phyloP scores from a whole-genome alignment of 2,329 filamentous ascomycete genomes.

The Penicillium hordei region DNA sequence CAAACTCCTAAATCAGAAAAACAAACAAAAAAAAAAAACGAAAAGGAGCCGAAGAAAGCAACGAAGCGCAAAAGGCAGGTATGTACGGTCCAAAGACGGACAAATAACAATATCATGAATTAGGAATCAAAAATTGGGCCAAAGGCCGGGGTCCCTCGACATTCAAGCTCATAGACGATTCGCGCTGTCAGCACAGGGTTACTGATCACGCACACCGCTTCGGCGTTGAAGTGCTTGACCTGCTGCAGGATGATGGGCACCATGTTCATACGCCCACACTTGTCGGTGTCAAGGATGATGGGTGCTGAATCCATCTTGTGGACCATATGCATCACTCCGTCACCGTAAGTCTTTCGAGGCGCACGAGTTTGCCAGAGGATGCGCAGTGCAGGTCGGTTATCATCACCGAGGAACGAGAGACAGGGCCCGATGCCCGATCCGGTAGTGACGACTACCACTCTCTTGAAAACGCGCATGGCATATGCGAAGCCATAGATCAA shows the following conservation, averaged over 20 bases:
- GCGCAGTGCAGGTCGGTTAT: conserved; percentile 47
- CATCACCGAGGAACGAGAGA: conserved; percentile 59
- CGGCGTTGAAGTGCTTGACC: conserved; percentile 49
- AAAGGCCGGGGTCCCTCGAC: conserved; percentile 64
- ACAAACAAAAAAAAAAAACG: neutral
- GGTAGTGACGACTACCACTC: conserved; percentile 66
- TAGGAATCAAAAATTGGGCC: conserved; percentile 73
- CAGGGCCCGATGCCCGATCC: conserved; percentile 73
- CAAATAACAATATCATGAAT: conserved; percentile 11
- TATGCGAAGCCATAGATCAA: conserved; percentile 68
- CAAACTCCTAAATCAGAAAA: conserved; percentile 1
- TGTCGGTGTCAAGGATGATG: conserved; percentile 66
- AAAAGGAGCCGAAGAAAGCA: neutral
- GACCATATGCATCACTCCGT: conserved; percentile 57
- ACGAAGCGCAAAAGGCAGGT: neutral
- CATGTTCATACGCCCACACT: conserved; percentile 61
- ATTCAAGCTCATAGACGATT: conserved; percentile 68
- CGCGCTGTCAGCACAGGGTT: conserved; percentile 67
- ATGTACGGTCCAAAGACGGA: neutral
- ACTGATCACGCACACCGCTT: conserved; percentile 72
- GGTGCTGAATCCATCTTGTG: conserved; percentile 59
- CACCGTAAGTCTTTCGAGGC: conserved; percentile 64
- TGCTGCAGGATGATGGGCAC: conserved; percentile 56
- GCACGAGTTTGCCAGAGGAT: conserved; percentile 68
- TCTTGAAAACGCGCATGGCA: conserved; percentile 64